Percentiles rank a stretch among this genome's conserved stretches.
These are phyloP conservation scores for Monosporozyma aquatica DNA, from an alignment of 805 yeast genomes.

Conservation along the genomic window DNA sequence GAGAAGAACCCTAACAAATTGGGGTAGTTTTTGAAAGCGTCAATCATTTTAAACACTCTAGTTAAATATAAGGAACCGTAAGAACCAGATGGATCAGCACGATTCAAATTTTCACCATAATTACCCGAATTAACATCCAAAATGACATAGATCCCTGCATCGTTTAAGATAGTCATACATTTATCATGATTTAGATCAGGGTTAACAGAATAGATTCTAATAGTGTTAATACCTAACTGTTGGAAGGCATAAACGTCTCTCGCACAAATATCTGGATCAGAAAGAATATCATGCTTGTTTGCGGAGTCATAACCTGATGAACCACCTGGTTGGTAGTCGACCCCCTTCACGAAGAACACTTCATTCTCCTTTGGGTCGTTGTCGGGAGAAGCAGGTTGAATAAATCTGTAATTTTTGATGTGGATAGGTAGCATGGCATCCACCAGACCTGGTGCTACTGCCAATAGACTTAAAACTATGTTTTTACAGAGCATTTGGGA, in stretches of 20 bases:
- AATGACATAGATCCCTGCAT: conserved; percentile 84
- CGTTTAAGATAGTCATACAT: conserved; percentile 82
- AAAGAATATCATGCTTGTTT: conserved; percentile 51
- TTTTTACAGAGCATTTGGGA: conserved; percentile 7
- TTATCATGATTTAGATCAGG: conserved; percentile 83
- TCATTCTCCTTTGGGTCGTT: conserved; percentile 34
- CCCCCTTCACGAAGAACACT: conserved; percentile 74
- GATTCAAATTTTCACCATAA: conserved; percentile 54
- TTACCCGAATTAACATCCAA: conserved; percentile 78
- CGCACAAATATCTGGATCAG: conserved; percentile 59
- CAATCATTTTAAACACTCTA: conserved; percentile 77
- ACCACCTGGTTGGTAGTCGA: conserved; percentile 93
- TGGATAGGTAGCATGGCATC: conserved; percentile 51
- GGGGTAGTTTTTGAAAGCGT: conserved; percentile 75
- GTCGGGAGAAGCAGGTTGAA: conserved; percentile 38
- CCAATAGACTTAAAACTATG: conserved; percentile 9
- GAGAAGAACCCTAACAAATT: conserved; percentile 82
- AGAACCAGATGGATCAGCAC: conserved; percentile 60
- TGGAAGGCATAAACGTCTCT: conserved; percentile 75
- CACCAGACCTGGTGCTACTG: conserved; percentile 13
- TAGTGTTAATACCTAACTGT: conserved; percentile 75
- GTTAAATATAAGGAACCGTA: conserved; percentile 63
- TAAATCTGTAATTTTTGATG: conserved; percentile 48
- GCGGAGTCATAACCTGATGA: conserved; percentile 43
- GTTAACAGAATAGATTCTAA: conserved; percentile 73